These are phyloP conservation scores for Aspergillus egyptiacus DNA, from an alignment of 495 filamentous ascomycete genomes.

Conservation along the genomic window DNA sequence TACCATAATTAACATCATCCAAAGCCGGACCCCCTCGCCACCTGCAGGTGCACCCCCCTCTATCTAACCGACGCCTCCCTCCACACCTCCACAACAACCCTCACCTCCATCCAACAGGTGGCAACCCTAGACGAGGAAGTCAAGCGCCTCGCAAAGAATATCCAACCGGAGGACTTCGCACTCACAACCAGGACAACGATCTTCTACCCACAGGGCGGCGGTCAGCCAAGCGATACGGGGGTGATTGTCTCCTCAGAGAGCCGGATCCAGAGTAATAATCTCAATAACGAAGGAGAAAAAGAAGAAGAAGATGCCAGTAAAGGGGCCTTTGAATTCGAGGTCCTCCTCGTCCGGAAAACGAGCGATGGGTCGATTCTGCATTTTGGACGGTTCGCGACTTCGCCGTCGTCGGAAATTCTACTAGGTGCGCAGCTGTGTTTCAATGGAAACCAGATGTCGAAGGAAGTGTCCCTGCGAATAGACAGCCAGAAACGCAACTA, in stretches of 20 bases:
- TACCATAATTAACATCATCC: too few relatives aligned
- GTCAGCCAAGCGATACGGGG: slow-evolving; percentile 58
- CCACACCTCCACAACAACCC: slow-evolving; percentile 37
- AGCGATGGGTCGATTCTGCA: slow-evolving; percentile 49
- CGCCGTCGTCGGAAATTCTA: not conserved
- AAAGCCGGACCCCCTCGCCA: slow-evolving; percentile 24
- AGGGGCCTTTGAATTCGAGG: slow-evolving; percentile 37
- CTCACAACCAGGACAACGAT: slow-evolving; percentile 52
- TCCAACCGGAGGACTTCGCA: slow-evolving; percentile 20
- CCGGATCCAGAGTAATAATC: too few relatives aligned
- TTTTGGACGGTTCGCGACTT: slow-evolving; percentile 45
- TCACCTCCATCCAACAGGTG: slow-evolving; percentile 43
- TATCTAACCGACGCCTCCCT: slow-evolving; percentile 53
- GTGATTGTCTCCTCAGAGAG: slow-evolving; percentile 30
- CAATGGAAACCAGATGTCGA: slow-evolving; percentile 28
- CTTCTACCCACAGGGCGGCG: slow-evolving; percentile 61
- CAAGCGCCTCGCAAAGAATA: slow-evolving; percentile 22
- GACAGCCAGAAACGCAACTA: slow-evolving; percentile 49
- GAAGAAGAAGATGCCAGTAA: slow-evolving; percentile 6
- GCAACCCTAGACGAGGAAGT: slow-evolving; percentile 43
- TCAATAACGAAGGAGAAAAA: slow-evolving; percentile 7
- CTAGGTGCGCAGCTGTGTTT: slow-evolving; percentile 17
- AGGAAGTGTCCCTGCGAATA: slow-evolving; percentile 49
- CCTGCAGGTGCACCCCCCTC: slow-evolving; percentile 12
- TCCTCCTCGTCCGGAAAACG: slow-evolving; percentile 45